A percentile compares a stretch with the other conserved stretches of the same genome.
Evolutionary conservation across 139 green algal species (phyloP).

Genomic region (Bryopsis sp.): DNA sequence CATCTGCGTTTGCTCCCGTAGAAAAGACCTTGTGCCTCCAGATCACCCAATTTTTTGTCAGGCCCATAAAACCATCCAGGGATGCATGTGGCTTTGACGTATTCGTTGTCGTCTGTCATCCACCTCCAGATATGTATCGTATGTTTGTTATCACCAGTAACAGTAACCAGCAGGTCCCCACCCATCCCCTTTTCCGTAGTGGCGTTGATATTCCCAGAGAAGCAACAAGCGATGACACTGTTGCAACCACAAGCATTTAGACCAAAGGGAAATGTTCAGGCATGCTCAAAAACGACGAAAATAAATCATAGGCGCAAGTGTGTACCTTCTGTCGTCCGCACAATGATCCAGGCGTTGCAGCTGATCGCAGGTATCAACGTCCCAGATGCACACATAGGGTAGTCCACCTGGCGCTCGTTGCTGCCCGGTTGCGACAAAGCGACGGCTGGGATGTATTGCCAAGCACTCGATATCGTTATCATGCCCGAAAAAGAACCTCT

Average conservation of each 20-base stretch:
- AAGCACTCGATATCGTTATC: slow-evolving; percentile 48
- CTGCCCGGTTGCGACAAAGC: slow-evolving; percentile 51
- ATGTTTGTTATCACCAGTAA: slow-evolving; percentile 44
- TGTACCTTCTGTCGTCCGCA: slow-evolving; percentile 25
- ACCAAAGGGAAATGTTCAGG: no score
- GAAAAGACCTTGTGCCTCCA: slow-evolving; percentile 12
- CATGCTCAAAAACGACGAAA: no score
- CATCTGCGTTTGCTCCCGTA: background rate
- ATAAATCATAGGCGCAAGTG: background rate
- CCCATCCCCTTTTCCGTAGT: slow-evolving; percentile 9
- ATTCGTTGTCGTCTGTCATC: slow-evolving; percentile 34
- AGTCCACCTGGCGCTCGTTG: slow-evolving; percentile 30
- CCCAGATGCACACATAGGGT: slow-evolving; percentile 44
- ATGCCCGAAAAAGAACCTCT: slow-evolving; percentile 57
- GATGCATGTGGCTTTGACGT: slow-evolving; percentile 34
- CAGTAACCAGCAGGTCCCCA: slow-evolving; percentile 28
- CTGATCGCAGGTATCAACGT: slow-evolving; percentile 38
- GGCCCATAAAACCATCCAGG: slow-evolving; percentile 44
- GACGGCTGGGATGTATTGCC: slow-evolving; percentile 26
- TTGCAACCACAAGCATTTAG: background rate
- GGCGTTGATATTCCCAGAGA: slow-evolving; percentile 27
- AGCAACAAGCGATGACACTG: slow-evolving; percentile 19
- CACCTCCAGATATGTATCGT: slow-evolving; percentile 45
- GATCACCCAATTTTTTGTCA: slow-evolving; percentile 39
- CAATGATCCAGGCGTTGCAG: slow-evolving; percentile 44